Conservation (phyloP, 2,329 filamentous ascomycete genomes). For the Fusarium napiforme region DNA sequence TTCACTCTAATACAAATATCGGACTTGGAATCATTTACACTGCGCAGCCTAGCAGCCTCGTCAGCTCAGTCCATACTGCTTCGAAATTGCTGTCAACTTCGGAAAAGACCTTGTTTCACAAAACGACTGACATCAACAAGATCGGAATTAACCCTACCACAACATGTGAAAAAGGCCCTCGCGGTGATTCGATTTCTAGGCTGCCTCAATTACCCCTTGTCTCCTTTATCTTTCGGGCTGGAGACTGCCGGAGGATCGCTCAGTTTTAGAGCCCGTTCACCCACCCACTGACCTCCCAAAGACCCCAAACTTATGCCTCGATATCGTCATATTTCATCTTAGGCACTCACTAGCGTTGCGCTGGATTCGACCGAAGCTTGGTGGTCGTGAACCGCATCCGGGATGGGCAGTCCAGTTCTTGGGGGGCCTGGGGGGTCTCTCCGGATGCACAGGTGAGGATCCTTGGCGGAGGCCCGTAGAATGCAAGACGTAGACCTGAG, state of each 20-base stretch:
- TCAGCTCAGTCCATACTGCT: constrained; percentile 6
- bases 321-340: constrained; percentile 45
- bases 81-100: not conserved
- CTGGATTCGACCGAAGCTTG: constrained; percentile 35
- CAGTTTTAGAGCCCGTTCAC: constrained; percentile 13
- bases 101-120: constrained; percentile 27
- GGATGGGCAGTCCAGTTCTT: constrained; percentile 35
- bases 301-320: constrained; percentile 27
- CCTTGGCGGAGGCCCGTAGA: constrained; percentile 20
- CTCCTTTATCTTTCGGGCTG: constrained; percentile 16
- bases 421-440: constrained; percentile 8
- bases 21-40: not conserved
- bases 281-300: constrained; percentile 16
- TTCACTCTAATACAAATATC: not conserved
- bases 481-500: constrained; percentile 38
- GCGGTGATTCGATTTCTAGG: constrained; percentile 7
- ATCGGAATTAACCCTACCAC: constrained; percentile 14
- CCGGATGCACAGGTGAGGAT: constrained; percentile 30
- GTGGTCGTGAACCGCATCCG: constrained; percentile 43
- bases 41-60: constrained; percentile 19
- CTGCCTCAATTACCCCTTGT: constrained; percentile 15
- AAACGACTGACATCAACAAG: constrained; percentile 33
- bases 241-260: constrained; percentile 27
- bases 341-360: constrained; percentile 38
- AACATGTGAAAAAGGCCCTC: constrained; percentile 12